Conservation (phyloP, 345 rosid species). For the Bruguiera parviflora region DNA sequence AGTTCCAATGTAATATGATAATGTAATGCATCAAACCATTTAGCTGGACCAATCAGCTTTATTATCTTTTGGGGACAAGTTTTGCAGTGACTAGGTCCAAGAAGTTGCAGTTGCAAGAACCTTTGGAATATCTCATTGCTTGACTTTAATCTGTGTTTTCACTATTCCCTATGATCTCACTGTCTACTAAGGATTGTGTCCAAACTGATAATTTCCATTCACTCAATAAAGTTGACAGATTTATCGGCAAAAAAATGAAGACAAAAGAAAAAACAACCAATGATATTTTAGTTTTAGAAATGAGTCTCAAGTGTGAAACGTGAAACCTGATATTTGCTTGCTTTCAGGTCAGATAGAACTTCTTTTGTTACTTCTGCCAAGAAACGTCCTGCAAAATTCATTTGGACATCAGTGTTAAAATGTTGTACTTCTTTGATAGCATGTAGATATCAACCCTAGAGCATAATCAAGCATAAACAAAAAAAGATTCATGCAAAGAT, state of each 20-base stretch:
- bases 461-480: not conserved
- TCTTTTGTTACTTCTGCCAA: constrained; percentile 51
- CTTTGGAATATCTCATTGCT: too few relatives aligned
- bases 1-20: too few relatives aligned
- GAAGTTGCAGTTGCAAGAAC: too few relatives aligned
- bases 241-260: not conserved
- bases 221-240: too few relatives aligned
- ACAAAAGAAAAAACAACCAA: not conserved
- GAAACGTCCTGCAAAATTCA: constrained; percentile 42
- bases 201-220: too few relatives aligned
- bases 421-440: not conserved
- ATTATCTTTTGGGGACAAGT: too few relatives aligned
- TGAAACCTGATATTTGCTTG: constrained; percentile 52
- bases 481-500: not conserved
- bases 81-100: too few relatives aligned
- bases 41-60: too few relatives aligned
- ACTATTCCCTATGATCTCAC: too few relatives aligned
- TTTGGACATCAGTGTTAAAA: constrained; percentile 11
- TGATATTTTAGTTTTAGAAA: not conserved
- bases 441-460: not conserved
- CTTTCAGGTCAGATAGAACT: constrained; percentile 52
- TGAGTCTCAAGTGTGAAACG: not conserved
- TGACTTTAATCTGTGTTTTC: too few relatives aligned
- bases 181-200: too few relatives aligned
- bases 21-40: too few relatives aligned